A percentile compares a stretch with the other conserved stretches of the same genome.
phyloP scores from a whole-genome alignment of 345 rosid species.

The Bruguiera sexangula region DNA sequence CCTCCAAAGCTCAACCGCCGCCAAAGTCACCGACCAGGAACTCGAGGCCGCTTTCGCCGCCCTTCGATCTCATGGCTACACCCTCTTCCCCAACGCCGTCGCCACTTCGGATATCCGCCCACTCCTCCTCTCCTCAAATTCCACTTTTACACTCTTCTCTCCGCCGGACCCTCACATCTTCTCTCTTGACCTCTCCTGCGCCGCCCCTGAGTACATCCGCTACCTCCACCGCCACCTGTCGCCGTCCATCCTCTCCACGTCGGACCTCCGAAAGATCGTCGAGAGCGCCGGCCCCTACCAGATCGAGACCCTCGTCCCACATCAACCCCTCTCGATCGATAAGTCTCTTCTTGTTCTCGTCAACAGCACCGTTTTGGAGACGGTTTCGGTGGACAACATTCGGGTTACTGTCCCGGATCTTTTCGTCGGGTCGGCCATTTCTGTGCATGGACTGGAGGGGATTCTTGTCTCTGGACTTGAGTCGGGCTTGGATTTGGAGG shows the following conservation, averaged over 20 bases:
- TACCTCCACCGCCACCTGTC: conserved; percentile 32
- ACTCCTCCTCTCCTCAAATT: conserved; percentile 21
- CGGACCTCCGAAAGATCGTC: conserved; percentile 6
- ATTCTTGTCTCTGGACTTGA: conserved; percentile 27
- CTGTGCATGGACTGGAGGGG: conserved; percentile 38
- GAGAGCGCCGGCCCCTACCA: neutral
- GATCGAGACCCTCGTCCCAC: conserved; percentile 25
- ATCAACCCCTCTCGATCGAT: conserved; percentile 5
- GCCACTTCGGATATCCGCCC: conserved; percentile 27
- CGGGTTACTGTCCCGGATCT: conserved; percentile 31
- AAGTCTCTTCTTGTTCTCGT: neutral
- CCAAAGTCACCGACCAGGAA: conserved; percentile 16
- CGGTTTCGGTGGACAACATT: conserved; percentile 22
- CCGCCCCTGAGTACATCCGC: conserved; percentile 18
- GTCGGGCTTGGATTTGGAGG: neutral
- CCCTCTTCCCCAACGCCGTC: conserved; percentile 37
- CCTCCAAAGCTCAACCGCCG: neutral
- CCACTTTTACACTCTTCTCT: conserved; percentile 31
- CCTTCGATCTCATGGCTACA: conserved; percentile 34
- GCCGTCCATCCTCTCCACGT: conserved; percentile 18
- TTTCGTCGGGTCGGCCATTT: conserved; percentile 22
- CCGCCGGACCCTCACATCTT: conserved; percentile 31
- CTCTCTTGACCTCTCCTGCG: conserved; percentile 34
- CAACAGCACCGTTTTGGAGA: conserved; percentile 12
- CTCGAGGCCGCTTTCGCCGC: conserved; percentile 27